Conservation (phyloP, 1,284 basidiomycete species). For the Ceratobasidium sp. region DNA sequence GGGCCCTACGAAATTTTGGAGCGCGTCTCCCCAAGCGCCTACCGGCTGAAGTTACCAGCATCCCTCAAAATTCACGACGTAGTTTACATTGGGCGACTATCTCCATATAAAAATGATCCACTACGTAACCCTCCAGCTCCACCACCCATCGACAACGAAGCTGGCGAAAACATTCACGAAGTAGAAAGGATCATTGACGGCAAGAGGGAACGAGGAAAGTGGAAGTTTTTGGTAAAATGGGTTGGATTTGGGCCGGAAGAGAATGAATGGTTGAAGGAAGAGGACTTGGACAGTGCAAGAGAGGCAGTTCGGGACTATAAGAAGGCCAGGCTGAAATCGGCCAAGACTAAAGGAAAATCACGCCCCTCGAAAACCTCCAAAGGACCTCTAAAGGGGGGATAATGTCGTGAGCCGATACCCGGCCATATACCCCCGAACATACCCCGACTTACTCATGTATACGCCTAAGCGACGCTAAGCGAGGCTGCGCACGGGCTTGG, state of each 20-base stretch:
- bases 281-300: conserved; percentile 7
- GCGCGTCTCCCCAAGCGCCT: conserved; percentile 53
- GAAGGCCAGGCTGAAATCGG: no score
- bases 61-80: conserved; percentile 58
- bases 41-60: conserved; percentile 57
- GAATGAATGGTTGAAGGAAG: background rate
- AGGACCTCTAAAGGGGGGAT: no score
- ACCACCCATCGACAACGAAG: no score
- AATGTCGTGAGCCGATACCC: no score
- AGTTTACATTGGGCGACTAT: conserved; percentile 58
- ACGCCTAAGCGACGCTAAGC: no score
- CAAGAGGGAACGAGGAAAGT: background rate
- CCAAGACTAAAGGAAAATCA: no score
- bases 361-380: no score
- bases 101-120: conserved; percentile 34
- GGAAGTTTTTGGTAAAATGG: conserved; percentile 5
- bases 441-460: no score
- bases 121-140: conserved; percentile 46
- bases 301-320: no score
- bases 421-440: no score
- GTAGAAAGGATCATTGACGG: conserved; percentile 50
- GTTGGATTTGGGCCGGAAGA: background rate
- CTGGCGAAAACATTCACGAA: conserved; percentile 45
- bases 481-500: no score
- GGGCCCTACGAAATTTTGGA: conserved; percentile 59